These are phyloP conservation scores for Lactarius deliciosus DNA, from an alignment of 768 basidiomycete species.

Conservation along the genomic window DNA sequence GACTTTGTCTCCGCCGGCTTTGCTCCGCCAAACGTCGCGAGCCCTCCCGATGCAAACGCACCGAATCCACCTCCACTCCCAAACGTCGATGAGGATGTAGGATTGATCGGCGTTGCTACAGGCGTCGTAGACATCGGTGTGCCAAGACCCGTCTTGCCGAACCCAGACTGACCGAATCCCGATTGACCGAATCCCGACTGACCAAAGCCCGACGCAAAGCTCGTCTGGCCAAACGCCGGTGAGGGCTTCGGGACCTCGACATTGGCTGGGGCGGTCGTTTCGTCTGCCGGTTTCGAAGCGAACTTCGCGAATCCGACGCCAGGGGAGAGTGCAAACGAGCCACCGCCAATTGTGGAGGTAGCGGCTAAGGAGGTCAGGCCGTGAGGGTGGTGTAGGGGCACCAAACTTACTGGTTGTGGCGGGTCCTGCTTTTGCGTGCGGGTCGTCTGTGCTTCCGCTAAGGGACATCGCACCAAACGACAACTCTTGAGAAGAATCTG, in stretches of 20 bases:
- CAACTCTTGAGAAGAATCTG: constrained; percentile 25
- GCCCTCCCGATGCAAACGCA: constrained; percentile 33
- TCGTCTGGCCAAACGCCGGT: constrained; percentile 30
- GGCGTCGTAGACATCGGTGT: constrained; percentile 30
- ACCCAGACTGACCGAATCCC: constrained; percentile 32
- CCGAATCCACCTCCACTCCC: constrained; percentile 32
- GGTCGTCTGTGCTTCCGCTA: constrained; percentile 26
- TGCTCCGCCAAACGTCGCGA: constrained; percentile 26
- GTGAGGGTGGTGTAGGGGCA: constrained; percentile 24
- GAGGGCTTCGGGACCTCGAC: constrained; percentile 27
- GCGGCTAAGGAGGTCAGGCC: neutral
- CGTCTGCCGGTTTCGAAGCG: constrained; percentile 22
- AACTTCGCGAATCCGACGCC: constrained; percentile 36
- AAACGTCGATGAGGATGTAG: constrained; percentile 26
- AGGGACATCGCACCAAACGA: constrained; percentile 35
- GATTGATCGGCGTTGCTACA: constrained; percentile 20
- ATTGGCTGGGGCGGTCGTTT: neutral
- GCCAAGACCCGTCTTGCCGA: constrained; percentile 33
- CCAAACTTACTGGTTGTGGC: constrained; percentile 34
- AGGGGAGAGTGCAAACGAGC: constrained; percentile 32
- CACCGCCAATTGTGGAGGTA: constrained; percentile 23
- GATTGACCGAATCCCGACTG: constrained; percentile 39
- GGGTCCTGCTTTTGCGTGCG: constrained; percentile 22
- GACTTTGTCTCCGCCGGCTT: constrained; percentile 20
- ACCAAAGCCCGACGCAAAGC: constrained; percentile 31